Conservation (phyloP, 192 early-diverging fungal genomes). For the Entomortierella lignicola region DNA sequence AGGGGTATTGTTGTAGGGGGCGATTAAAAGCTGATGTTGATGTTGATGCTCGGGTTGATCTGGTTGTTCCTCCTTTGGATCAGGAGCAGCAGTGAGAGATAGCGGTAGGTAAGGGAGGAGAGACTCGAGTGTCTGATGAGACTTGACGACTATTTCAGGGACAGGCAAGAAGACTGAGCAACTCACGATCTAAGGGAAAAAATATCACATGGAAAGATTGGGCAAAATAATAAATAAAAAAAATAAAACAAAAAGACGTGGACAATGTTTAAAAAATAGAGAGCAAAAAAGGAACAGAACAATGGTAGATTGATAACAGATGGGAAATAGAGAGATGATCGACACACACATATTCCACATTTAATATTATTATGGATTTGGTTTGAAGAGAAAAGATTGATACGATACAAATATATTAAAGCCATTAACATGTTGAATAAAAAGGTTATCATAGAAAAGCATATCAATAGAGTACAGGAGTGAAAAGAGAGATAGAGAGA, state of each 20-base stretch:
- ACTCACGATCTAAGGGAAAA: conserved; percentile 19
- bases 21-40: conserved; percentile 5
- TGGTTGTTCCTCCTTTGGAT: conserved; percentile 1
- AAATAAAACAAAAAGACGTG: background rate
- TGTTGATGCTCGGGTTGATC: conserved; percentile 6
- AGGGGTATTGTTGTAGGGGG: background rate
- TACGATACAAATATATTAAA: too few relatives aligned
- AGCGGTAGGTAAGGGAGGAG: conserved; percentile 42
- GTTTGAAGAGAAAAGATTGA: too few relatives aligned
- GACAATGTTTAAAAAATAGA: too few relatives aligned
- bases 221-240: background rate
- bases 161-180: conserved; percentile 47
- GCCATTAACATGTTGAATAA: too few relatives aligned
- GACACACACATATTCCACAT: too few relatives aligned
- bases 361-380: too few relatives aligned
- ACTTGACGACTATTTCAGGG: conserved; percentile 43
- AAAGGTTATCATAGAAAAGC: background rate
- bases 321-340: too few relatives aligned
- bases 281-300: too few relatives aligned
- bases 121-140: conserved; percentile 46
- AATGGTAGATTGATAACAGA: too few relatives aligned
- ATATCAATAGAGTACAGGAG: background rate
- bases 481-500: background rate
- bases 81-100: conserved; percentile 23
- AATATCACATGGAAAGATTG: background rate